Conservation (phyloP, 2,329 filamentous ascomycete genomes). For the Alternaria tenuissima region DNA sequence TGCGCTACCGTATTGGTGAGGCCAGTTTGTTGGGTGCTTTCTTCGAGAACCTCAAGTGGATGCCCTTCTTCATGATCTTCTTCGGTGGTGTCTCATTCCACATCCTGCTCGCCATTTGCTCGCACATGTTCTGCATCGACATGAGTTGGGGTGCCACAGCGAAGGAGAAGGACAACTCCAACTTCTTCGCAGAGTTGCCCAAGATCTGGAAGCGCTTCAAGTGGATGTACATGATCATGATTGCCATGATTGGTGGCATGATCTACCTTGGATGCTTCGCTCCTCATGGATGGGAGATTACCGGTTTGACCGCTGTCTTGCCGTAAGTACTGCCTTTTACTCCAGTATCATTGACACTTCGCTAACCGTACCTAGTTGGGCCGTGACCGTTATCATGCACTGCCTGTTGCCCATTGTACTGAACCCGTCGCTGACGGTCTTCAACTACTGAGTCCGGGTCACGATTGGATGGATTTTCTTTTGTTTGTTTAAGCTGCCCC, state of each 20-base stretch:
- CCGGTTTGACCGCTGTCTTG: conserved; percentile 69
- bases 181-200: conserved; percentile 85
- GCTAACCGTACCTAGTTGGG: conserved; percentile 55
- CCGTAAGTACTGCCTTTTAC: conserved; percentile 53
- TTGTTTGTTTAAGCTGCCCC: conserved; percentile 5
- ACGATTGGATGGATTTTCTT: conserved; percentile 12
- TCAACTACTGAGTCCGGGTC: conserved; percentile 67
- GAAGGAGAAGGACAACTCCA: conserved; percentile 82
- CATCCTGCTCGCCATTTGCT: conserved; percentile 77
- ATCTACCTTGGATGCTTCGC: conserved; percentile 73
- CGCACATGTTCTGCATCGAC: conserved; percentile 85
- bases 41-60: conserved; percentile 69
- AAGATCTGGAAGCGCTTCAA: conserved; percentile 82
- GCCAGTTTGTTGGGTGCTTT: conserved; percentile 60
- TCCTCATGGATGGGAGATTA: conserved; percentile 63
- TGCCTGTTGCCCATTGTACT: conserved; percentile 74
- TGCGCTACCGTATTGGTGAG: conserved; percentile 68
- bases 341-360: not conserved
- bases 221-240: conserved; percentile 67
- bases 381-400: conserved; percentile 71
- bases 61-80: conserved; percentile 75
- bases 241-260: conserved; percentile 68
- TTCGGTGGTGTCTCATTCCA: conserved; percentile 81
- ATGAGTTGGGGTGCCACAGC: conserved; percentile 86
- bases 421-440: conserved; percentile 79